Percentiles rank a stretch among this genome's conserved stretches.
Evolutionary conservation across 2,329 filamentous ascomycete species (phyloP).

Genomic region (Aureobasidium melanogenum): DNA sequence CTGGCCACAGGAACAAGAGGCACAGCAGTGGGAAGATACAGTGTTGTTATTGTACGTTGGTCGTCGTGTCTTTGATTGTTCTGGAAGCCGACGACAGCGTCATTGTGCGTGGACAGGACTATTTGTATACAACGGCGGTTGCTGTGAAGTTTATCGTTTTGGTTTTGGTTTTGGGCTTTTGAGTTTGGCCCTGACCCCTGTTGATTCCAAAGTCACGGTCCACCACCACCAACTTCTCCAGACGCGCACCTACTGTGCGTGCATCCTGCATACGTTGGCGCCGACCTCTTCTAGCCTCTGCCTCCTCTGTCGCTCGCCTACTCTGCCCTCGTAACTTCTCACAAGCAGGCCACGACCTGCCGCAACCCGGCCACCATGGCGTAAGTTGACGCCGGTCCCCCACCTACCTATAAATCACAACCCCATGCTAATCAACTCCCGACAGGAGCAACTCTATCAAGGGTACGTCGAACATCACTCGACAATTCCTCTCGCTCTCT

Average conservation of each 20-base stretch:
- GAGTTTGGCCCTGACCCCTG: slow-evolving; percentile 5
- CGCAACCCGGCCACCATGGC: slow-evolving; percentile 32
- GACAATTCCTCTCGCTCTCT: neutral
- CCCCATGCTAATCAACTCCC: slow-evolving; percentile 18
- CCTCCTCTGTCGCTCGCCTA: neutral
- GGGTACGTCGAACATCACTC: slow-evolving; percentile 25
- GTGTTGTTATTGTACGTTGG: neutral
- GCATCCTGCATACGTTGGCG: neutral
- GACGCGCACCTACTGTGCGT: neutral
- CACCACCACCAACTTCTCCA: neutral
- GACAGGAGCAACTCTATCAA: slow-evolving; percentile 38
- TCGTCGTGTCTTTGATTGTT: neutral
- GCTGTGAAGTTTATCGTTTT: slow-evolving; percentile 2
- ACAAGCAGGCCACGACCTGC: slow-evolving; percentile 8
- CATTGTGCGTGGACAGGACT: neutral
- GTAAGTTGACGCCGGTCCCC: slow-evolving; percentile 28
- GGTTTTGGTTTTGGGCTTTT: neutral
- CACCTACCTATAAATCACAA: slow-evolving; percentile 4
- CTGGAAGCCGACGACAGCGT: neutral
- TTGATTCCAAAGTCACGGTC: neutral
- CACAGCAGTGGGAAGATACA: neutral
- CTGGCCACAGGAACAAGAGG: neutral
- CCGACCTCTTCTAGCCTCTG: neutral
- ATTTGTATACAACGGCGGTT: slow-evolving; percentile 4
- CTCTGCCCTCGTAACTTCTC: neutral